Conservation (phyloP, 2,329 filamentous ascomycete genomes). For the Dactylellina sp. region DNA sequence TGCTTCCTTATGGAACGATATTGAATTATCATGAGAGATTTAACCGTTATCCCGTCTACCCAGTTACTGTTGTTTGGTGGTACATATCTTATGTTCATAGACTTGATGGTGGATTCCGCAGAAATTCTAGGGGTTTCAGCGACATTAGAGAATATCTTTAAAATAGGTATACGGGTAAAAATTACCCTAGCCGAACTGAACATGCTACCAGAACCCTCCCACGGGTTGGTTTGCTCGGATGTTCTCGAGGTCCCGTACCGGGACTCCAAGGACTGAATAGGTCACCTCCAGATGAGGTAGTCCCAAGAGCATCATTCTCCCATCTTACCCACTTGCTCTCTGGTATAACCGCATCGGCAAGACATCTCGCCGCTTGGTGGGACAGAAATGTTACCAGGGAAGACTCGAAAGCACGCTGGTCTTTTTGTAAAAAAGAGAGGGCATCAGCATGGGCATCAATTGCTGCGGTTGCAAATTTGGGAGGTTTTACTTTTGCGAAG, state of each 20-base stretch:
- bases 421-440: not conserved
- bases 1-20: constrained; percentile 54
- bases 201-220: constrained; percentile 49
- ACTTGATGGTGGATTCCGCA: constrained; percentile 41
- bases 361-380: constrained; percentile 44
- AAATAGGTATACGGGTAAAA: not conserved
- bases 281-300: not conserved
- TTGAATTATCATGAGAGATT: constrained; percentile 51
- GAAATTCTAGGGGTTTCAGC: constrained; percentile 19
- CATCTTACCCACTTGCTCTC: constrained; percentile 56
- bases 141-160: not conserved
- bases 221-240: constrained; percentile 33
- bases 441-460: not conserved
- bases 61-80: constrained; percentile 51
- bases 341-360: constrained; percentile 47
- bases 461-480: not conserved
- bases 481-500: constrained; percentile 45
- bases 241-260: constrained; percentile 2
- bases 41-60: constrained; percentile 31
- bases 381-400: constrained; percentile 48
- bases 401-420: constrained; percentile 47
- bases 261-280: constrained; percentile 22
- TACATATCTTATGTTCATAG: constrained; percentile 51
- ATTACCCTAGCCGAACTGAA: constrained; percentile 46
- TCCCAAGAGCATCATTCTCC: constrained; percentile 27